Evolutionary conservation across 345 rosid species (phyloP).

Genomic region (Eucalyptus rudis): DNA sequence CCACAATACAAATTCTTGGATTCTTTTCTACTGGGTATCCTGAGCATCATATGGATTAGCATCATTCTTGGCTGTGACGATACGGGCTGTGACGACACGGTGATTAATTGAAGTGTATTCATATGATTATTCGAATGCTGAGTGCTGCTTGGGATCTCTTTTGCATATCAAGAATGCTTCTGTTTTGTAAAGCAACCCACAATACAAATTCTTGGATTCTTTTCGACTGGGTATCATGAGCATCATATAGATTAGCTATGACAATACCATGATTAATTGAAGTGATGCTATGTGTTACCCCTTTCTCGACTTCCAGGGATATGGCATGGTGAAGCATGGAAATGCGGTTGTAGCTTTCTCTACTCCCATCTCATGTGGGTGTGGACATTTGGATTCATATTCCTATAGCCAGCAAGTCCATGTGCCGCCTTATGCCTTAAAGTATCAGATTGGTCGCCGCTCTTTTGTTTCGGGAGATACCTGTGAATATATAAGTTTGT

Average conservation of each 20-base stretch:
- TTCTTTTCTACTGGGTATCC: too few relatives aligned
- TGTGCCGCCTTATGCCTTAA: slow-evolving; percentile 4
- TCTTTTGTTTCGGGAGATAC: slow-evolving; percentile 11
- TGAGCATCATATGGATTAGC: too few relatives aligned
- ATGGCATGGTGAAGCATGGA: slow-evolving; percentile 24
- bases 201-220: neutral
- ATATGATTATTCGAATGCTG: too few relatives aligned
- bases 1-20: too few relatives aligned
- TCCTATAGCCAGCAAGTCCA: slow-evolving; percentile 3
- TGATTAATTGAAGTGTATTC: too few relatives aligned
- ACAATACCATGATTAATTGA: neutral
- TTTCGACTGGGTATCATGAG: neutral
- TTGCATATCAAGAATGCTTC: neutral
- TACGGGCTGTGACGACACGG: too few relatives aligned
- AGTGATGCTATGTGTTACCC: neutral
- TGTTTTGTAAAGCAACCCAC: neutral
- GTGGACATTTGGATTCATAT: slow-evolving; percentile 5
- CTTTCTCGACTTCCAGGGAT: slow-evolving; percentile 23
- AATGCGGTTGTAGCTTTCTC: neutral
- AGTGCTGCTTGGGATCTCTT: neutral
- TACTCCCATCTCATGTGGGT: slow-evolving; percentile 7
- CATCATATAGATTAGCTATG: neutral
- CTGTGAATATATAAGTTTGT: slow-evolving; percentile 7
- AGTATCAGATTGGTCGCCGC: slow-evolving; percentile 7
- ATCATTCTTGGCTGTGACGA: too few relatives aligned